phyloP scores from a whole-genome alignment of 2,329 filamentous ascomycete species.

The Fusarium devonianum region DNA sequence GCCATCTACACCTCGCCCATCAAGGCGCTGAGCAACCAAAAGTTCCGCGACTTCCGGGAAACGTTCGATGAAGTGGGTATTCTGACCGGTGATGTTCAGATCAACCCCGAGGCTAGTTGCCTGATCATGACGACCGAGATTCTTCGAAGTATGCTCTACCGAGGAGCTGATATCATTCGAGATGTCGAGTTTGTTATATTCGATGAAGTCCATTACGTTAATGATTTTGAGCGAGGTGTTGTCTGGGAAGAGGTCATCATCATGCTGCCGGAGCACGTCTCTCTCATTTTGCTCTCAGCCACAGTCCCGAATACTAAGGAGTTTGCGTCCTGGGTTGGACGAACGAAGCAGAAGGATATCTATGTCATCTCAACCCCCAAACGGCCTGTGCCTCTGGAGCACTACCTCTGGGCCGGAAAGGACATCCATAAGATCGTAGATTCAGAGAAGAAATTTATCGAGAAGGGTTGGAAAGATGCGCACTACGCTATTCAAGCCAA shows the following conservation, averaged over 20 bases:
- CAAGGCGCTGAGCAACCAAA: conserved; percentile 97
- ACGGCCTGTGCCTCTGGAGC: conserved; percentile 90
- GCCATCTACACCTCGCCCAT: conserved; percentile 99
- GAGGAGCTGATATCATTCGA: conserved; percentile 92
- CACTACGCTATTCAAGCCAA: conserved; percentile 82
- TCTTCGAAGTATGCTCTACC: conserved; percentile 95
- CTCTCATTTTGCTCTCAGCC: conserved; percentile 91
- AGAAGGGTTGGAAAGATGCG: conserved; percentile 93
- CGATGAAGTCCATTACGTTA: conserved; percentile 98
- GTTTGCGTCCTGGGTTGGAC: conserved; percentile 97
- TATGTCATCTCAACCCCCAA: conserved; percentile 99
- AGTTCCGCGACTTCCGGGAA: conserved; percentile 92
- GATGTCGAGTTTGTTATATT: conserved; percentile 99
- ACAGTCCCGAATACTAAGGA: conserved; percentile 98
- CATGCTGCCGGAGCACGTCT: conserved; percentile 97
- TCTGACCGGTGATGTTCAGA: conserved; percentile 95
- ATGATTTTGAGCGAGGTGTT: conserved; percentile 92
- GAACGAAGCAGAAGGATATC: conserved; percentile 98
- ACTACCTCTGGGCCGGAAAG: conserved; percentile 95
- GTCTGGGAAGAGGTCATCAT: conserved; percentile 99
- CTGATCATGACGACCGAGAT: conserved; percentile 99
- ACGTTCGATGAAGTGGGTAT: conserved; percentile 97
- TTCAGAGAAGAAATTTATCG: conserved; percentile 87
- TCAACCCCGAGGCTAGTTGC: conserved; percentile 95
- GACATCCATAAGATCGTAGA: conserved; percentile 94